phyloP scores from a whole-genome alignment of 306 rosid genomes.

The Heteromeles arbutifolia region DNA sequence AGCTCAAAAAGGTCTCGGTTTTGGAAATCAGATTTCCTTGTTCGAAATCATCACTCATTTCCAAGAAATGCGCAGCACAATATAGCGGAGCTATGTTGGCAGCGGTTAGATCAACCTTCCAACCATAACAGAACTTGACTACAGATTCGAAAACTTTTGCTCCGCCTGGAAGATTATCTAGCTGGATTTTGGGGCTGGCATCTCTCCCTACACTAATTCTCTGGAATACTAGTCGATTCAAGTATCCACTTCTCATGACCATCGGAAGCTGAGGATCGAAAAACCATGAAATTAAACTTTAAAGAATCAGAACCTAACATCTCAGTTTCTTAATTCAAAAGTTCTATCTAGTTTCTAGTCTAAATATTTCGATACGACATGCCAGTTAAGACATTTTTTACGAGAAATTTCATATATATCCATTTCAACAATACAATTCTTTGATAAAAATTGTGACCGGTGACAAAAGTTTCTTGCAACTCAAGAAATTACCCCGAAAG shows the following conservation, averaged over 20 bases:
- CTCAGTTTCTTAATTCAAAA: background rate
- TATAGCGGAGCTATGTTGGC: constrained; percentile 48
- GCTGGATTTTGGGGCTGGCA: constrained; percentile 26
- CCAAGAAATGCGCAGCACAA: constrained; percentile 66
- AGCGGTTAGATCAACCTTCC: constrained; percentile 59
- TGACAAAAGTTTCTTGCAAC: background rate
- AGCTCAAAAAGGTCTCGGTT: constrained; percentile 59
- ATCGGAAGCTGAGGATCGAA: constrained; percentile 49
- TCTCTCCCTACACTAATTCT: constrained; percentile 25
- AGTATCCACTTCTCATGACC: constrained; percentile 69
- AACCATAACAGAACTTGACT: constrained; percentile 76
- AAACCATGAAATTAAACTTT: background rate
- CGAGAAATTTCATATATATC: background rate
- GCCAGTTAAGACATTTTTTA: too few relatives aligned
- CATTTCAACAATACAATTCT: background rate
- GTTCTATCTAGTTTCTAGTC: background rate
- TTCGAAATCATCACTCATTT: constrained; percentile 69
- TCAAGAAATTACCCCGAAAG: background rate
- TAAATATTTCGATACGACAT: background rate
- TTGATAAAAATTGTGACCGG: background rate
- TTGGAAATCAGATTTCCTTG: constrained; percentile 62
- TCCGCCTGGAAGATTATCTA: constrained; percentile 72
- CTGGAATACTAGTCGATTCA: constrained; percentile 61
- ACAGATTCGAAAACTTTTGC: constrained; percentile 44
- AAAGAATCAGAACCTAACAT: background rate